These are phyloP conservation scores for Chaetothyriales sp. DNA, from an alignment of 2,329 filamentous ascomycete genomes.

Conservation along the genomic window DNA sequence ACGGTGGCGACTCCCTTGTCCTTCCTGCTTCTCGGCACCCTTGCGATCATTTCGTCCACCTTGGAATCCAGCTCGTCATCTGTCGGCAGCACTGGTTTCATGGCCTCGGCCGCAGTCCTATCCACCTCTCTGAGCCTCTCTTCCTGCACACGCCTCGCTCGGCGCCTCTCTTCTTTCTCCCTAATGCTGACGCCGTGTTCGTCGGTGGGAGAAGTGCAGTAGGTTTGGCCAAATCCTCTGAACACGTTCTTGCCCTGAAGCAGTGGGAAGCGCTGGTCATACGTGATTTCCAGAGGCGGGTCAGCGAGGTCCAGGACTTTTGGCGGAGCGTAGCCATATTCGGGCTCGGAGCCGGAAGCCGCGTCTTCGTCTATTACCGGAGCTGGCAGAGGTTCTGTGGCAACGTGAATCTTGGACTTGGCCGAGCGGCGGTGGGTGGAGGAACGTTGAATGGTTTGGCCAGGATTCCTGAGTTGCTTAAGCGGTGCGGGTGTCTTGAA, in stretches of 20 bases:
- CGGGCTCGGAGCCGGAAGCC: constrained; percentile 48
- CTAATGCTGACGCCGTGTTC: constrained; percentile 47
- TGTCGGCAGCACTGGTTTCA: constrained; percentile 6
- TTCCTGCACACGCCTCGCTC: constrained; percentile 48
- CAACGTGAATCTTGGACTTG: constrained; percentile 37
- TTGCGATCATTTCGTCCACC: constrained; percentile 52
- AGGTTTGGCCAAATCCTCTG: constrained; percentile 38
- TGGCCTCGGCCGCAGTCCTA: constrained; percentile 5
- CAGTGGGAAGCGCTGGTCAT: constrained; percentile 38
- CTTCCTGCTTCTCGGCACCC: constrained; percentile 40
- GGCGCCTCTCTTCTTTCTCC: constrained; percentile 54
- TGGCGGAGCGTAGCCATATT: constrained; percentile 83
- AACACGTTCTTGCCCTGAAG: constrained; percentile 42
- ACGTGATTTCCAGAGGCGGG: constrained; percentile 31
- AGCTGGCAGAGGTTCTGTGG: constrained; percentile 26
- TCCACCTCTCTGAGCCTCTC: constrained; percentile 34
- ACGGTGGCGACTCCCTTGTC: constrained; percentile 25
- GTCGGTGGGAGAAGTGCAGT: constrained; percentile 34
- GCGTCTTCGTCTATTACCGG: constrained; percentile 20
- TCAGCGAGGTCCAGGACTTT: constrained; percentile 39
- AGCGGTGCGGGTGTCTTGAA: constrained; percentile 55
- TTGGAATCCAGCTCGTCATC: constrained; percentile 30
- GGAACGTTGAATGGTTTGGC: constrained; percentile 48
- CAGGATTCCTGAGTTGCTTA: constrained; percentile 43
- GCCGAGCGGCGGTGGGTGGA: constrained; percentile 48